Base-by-base conservation (phyloP, 192 early-diverging fungal species). In the Nowakowskiella sp. region DNA sequence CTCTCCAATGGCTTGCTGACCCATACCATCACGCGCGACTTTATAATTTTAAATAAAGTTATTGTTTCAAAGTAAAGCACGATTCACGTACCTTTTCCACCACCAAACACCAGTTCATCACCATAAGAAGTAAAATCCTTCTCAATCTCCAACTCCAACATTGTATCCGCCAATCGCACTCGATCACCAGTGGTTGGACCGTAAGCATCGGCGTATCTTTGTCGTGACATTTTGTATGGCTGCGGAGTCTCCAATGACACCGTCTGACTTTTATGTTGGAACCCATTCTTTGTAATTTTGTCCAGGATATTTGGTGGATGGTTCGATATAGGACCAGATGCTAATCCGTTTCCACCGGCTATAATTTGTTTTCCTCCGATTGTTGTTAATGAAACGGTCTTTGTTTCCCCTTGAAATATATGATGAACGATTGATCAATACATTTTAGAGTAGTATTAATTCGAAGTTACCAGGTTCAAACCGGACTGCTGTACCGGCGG, bases 81-180 rank as follows among this genome's bases (percentile, higher is more conserved):
- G n/a, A 13, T 19, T 39, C 36, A 13, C 19, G 19, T 39, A 39
- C 13, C 36, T 57, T 73, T 92, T 42, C 91, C 91, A 49, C 91
- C 91, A 34, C 94, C 94, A 78, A 97, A 97, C 59, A 92, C 91
- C 60, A 84, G 85, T 64, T 98, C 94, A 57, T 98, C 92, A 32
- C 94, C 94, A 59, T 94, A 95, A 8, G 78, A 66, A 0, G 94
- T 93, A 28, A 64, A 87, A 58, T 98, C 94, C 55, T 75, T 76
- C 66, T 98, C 94, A 44, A 98, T 81, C 47, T 90, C 83, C 9
- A 87, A 69, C 76, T 81, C 88, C 49, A 95, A 70, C 48, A 76
- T 61, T 16, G 88, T 90, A 62, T 98, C 91, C 13, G 81, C 92
- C 39, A 98, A 67, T 29, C 90, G 77, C 13, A 98, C 77, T 21